Conservation (phyloP, 139 green algal species). For the Eudorina sp. region DNA sequence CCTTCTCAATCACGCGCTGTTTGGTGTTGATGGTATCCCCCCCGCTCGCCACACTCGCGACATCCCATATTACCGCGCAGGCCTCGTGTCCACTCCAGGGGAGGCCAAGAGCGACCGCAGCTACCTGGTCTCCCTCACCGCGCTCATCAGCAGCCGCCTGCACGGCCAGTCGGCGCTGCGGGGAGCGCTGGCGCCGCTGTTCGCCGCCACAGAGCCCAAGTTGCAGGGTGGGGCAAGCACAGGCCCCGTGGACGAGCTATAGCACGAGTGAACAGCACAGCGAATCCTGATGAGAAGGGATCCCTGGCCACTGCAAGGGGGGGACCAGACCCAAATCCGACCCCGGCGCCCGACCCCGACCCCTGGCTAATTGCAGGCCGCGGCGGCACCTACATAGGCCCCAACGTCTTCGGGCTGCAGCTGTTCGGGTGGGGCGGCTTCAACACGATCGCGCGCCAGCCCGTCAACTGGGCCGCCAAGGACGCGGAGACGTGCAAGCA, state of each 20-base stretch:
- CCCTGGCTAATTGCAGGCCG: too few relatives aligned
- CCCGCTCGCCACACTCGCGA: neutral
- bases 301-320: too few relatives aligned
- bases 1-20: too few relatives aligned
- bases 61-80: neutral
- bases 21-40: too few relatives aligned
- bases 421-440: conserved; percentile 48
- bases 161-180: conserved; percentile 40
- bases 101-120: conserved; percentile 42
- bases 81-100: conserved; percentile 43
- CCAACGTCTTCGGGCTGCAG: conserved; percentile 30
- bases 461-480: conserved; percentile 31
- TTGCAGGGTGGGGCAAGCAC: conserved; percentile 38
- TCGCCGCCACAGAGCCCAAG: conserved; percentile 21
- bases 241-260: too few relatives aligned
- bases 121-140: neutral
- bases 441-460: conserved; percentile 28
- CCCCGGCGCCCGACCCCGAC: too few relatives aligned
- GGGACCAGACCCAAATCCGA: too few relatives aligned
- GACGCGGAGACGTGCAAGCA: conserved; percentile 19
- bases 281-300: too few relatives aligned
- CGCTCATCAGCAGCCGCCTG: conserved; percentile 12
- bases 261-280: too few relatives aligned
- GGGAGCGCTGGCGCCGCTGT: conserved; percentile 35
- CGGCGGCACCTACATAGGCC: conserved; percentile 36